Conservation (phyloP, 306 rosid genomes). For the Begonia fuchsioides region DNA sequence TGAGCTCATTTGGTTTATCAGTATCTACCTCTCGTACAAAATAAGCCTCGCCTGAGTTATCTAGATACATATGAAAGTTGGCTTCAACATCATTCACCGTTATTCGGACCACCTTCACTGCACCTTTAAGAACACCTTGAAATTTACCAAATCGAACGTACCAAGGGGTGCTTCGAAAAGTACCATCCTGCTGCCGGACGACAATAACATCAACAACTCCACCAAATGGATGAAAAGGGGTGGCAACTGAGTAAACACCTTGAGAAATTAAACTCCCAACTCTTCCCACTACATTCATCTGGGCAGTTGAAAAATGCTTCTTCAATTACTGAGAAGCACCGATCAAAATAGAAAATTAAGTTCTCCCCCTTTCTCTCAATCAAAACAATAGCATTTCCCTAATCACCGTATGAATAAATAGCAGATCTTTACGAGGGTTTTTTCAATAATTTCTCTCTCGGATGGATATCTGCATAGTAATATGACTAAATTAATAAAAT, state of each 20-base stretch:
- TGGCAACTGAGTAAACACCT: conserved; percentile 86
- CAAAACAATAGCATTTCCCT: conserved; percentile 11
- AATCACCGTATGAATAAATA: conserved; percentile 3
- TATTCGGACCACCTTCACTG: conserved; percentile 62
- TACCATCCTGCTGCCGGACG: conserved; percentile 89
- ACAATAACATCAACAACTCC: conserved; percentile 97
- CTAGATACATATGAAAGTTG: conserved; percentile 83
- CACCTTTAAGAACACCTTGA: conserved; percentile 94
- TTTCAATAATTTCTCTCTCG: conserved; percentile 17
- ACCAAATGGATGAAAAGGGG: conserved; percentile 95
- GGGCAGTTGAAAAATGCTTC: conserved; percentile 15
- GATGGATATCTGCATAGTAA: conserved; percentile 24
- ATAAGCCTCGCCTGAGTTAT: conserved; percentile 94
- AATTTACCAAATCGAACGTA: conserved; percentile 89
- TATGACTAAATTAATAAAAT: conserved; percentile 1
- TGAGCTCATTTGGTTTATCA: background rate
- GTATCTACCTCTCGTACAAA: conserved; percentile 51
- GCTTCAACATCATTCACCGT: conserved; percentile 75
- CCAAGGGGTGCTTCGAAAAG: conserved; percentile 90
- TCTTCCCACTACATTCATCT: conserved; percentile 87
- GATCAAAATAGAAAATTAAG: conserved; percentile 14
- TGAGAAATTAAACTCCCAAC: conserved; percentile 78
- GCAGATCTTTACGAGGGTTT: conserved; percentile 8
- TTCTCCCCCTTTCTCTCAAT: conserved; percentile 3
- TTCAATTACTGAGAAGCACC: conserved; percentile 19